Percentiles rank a stretch among this genome's conserved stretches.
Evolutionary conservation across 345 rosid genomes (phyloP).

Genomic region (Euclidium syriacum): DNA sequence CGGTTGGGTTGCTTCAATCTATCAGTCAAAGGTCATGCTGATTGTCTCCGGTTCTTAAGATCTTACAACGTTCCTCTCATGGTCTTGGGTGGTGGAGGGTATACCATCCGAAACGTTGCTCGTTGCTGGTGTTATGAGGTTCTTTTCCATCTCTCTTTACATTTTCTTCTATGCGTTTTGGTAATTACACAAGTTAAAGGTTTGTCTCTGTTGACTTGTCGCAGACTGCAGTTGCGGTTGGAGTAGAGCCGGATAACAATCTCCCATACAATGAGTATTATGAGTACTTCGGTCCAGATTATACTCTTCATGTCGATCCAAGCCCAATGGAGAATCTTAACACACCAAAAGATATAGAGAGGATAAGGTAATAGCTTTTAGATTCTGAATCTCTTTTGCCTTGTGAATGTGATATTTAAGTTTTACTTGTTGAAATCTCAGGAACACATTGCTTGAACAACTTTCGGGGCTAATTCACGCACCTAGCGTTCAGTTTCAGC

Average conservation of each 20-base stretch:
- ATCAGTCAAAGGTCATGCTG: slow-evolving; percentile 98
- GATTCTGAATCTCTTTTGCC: background rate
- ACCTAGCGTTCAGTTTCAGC: slow-evolving; percentile 37
- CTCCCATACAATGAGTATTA: slow-evolving; percentile 91
- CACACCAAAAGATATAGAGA: slow-evolving; percentile 76
- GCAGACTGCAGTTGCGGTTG: slow-evolving; percentile 98
- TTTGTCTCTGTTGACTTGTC: slow-evolving; percentile 14
- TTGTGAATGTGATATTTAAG: background rate
- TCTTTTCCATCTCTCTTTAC: slow-evolving; percentile 15
- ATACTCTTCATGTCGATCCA: slow-evolving; percentile 87
- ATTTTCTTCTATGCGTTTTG: background rate
- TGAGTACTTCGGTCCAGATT: slow-evolving; percentile 96
- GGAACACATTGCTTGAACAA: slow-evolving; percentile 37
- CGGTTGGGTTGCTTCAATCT: slow-evolving; percentile 93
- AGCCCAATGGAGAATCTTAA: slow-evolving; percentile 75
- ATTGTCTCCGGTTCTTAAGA: slow-evolving; percentile 85
- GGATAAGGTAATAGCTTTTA: slow-evolving; percentile 53
- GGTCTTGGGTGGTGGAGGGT: slow-evolving; percentile 99
- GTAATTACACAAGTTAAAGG: background rate
- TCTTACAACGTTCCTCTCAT: slow-evolving; percentile 89
- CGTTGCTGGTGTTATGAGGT: slow-evolving; percentile 99
- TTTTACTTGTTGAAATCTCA: slow-evolving; percentile 23
- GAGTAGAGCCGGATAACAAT: slow-evolving; percentile 90
- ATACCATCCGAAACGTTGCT: slow-evolving; percentile 94
- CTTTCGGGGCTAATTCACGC: slow-evolving; percentile 32